These are phyloP conservation scores for Lachnellula hyalina DNA, from an alignment of 2,329 filamentous ascomycete species.

Conservation along the genomic window DNA sequence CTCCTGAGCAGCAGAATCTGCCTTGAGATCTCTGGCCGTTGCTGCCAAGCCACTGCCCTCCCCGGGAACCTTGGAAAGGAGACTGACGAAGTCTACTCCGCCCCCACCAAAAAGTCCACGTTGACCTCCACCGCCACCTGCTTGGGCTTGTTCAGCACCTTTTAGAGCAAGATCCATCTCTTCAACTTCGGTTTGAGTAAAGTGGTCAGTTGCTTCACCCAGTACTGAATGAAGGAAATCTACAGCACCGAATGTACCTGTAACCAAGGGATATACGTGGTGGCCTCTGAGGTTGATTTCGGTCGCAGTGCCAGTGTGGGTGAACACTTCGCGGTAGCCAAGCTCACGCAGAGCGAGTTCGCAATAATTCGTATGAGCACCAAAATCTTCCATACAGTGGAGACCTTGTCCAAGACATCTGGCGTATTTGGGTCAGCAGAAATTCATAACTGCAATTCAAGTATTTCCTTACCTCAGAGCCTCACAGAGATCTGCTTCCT, in stretches of 20 bases:
- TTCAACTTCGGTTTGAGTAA: conserved; percentile 79
- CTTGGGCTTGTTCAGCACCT: conserved; percentile 52
- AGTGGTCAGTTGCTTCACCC: conserved; percentile 74
- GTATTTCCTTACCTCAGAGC: conserved; percentile 50
- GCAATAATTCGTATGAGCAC: conserved; percentile 78
- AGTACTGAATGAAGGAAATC: conserved; percentile 75
- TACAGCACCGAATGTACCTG: conserved; percentile 71
- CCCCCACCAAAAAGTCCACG: conserved; percentile 33
- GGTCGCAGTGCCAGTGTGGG: conserved; percentile 64
- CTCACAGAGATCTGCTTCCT: conserved; percentile 74
- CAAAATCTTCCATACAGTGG: conserved; percentile 61
- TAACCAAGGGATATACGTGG: conserved; percentile 68
- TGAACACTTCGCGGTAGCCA: conserved; percentile 62
- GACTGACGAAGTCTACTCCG: conserved; percentile 60
- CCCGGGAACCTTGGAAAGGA: conserved; percentile 71
- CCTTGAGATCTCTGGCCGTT: conserved; percentile 60
- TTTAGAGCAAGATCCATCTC: conserved; percentile 72
- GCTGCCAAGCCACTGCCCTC: conserved; percentile 59
- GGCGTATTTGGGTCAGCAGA: not conserved
- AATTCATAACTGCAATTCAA: not conserved
- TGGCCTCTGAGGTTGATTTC: conserved; percentile 63
- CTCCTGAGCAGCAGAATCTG: conserved; percentile 57
- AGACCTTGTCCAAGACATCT: conserved; percentile 50
- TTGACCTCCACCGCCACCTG: conserved; percentile 33
- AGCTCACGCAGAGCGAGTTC: conserved; percentile 72